Evolutionary conservation across 169 alveolate genomes (phyloP).

Genomic region (Plasmodium knowlesi): DNA sequence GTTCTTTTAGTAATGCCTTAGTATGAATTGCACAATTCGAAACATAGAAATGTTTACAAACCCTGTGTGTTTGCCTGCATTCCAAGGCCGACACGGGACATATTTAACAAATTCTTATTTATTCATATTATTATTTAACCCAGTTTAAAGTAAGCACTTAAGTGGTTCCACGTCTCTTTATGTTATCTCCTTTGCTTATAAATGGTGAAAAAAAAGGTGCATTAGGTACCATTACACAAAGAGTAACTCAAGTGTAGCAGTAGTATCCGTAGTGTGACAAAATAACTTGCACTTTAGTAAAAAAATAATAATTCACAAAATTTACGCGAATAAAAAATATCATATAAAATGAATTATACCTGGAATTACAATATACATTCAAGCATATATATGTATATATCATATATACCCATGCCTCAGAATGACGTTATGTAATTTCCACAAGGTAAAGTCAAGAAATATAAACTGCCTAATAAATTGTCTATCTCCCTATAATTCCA

Average conservation of each 20-base stretch:
- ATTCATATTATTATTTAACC: too few species aligned
- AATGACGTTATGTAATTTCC: not conserved
- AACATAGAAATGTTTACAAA: too few species aligned
- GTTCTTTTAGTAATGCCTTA: too few species aligned
- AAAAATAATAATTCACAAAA: not conserved
- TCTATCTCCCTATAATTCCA: not conserved
- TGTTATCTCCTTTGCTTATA: too few species aligned
- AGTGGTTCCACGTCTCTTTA: too few species aligned
- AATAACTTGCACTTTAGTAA: not conserved
- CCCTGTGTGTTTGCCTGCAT: too few species aligned
- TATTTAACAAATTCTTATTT: too few species aligned
- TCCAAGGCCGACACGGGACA: too few species aligned
- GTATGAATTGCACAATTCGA: too few species aligned
- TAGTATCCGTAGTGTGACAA: not conserved
- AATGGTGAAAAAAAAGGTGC: not conserved
- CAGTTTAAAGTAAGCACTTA: too few species aligned
- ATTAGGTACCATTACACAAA: not conserved
- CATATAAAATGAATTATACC: not conserved
- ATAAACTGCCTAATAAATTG: not conserved
- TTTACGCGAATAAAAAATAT: not conserved
- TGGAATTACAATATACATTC: not conserved
- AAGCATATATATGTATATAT: not conserved
- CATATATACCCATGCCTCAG: not conserved
- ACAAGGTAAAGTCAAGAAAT: not conserved
- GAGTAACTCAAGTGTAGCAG: not conserved